These are phyloP conservation scores for Diplosphaera chodatii DNA, from an alignment of 139 green algal genomes.

Conservation along the genomic window DNA sequence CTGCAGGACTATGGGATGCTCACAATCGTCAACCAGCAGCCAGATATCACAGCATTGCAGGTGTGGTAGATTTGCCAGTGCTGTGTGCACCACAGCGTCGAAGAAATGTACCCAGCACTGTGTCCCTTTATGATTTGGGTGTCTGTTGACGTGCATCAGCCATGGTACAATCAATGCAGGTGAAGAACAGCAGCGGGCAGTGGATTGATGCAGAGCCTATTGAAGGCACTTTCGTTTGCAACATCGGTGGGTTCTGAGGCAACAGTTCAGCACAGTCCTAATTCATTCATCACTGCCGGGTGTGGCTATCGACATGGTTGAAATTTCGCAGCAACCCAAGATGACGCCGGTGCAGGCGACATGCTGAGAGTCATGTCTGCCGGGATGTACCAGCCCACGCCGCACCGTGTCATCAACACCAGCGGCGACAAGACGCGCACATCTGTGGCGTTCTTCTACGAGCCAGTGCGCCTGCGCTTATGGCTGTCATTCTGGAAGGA, in stretches of 20 bases:
- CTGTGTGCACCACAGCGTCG: too few relatives aligned
- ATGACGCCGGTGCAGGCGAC: too few relatives aligned
- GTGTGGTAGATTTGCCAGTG: constrained; percentile 3
- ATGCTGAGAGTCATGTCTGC: constrained; percentile 37
- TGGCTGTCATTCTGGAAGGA: too few relatives aligned
- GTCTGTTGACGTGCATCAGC: too few relatives aligned
- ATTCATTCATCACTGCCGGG: too few relatives aligned
- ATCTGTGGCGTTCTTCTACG: constrained; percentile 60
- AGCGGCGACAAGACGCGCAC: constrained; percentile 19
- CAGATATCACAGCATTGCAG: constrained; percentile 43
- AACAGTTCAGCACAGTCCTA: too few relatives aligned
- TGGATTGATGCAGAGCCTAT: constrained; percentile 46
- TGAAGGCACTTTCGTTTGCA: constrained; percentile 46
- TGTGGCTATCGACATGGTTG: too few relatives aligned
- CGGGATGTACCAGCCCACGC: constrained; percentile 35
- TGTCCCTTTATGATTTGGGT: too few relatives aligned
- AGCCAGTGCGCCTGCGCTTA: constrained; percentile 41
- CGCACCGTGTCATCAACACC: constrained; percentile 48
- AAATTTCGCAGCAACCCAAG: too few relatives aligned
- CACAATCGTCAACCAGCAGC: constrained; percentile 57
- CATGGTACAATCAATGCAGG: constrained; percentile 17
- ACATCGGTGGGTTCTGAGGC: constrained; percentile 32
- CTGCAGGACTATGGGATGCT: constrained; percentile 68
- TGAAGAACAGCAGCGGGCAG: constrained; percentile 40
- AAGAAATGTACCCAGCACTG: background rate